A percentile compares a stretch with the other conserved stretches of the same genome.
phyloP scores from a whole-genome alignment of 352 stramenopile species.

The Pythium aristosporum region DNA sequence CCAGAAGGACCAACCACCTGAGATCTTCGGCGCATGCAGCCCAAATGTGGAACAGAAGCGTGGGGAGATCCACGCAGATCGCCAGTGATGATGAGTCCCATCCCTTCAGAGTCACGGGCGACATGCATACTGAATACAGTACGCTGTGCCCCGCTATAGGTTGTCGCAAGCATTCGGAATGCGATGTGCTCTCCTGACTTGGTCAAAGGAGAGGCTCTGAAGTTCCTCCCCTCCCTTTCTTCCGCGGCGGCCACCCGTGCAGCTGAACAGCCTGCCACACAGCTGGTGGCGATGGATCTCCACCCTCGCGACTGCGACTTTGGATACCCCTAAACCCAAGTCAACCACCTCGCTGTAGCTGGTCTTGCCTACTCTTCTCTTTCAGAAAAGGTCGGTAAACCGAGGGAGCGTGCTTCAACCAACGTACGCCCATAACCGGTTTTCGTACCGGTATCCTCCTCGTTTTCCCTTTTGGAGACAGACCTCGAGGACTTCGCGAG shows the following conservation, averaged over 20 bases:
- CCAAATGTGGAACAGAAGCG: not conserved
- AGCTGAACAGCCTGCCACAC: constrained; percentile 25
- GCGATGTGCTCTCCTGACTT: no score
- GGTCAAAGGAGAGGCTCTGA: not conserved
- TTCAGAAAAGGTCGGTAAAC: constrained; percentile 8
- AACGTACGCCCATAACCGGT: constrained; percentile 14
- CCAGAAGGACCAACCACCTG: not conserved
- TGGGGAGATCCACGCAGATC: not conserved
- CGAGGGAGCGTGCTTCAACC: constrained; percentile 13
- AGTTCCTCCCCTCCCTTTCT: not conserved
- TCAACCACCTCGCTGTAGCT: not conserved
- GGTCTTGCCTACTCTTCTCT: not conserved
- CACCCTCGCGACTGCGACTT: not conserved
- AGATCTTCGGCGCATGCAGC: no score
- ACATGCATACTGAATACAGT: no score
- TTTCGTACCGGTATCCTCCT: constrained; percentile 27
- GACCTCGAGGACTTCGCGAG: not conserved
- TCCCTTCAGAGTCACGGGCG: not conserved
- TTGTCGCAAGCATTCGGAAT: no score
- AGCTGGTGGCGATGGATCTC: constrained; percentile 15
- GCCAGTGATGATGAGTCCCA: not conserved
- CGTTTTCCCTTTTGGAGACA: constrained; percentile 17
- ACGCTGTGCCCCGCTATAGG: no score
- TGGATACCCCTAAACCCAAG: constrained; percentile 3
- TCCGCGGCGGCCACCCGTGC: constrained; percentile 10